phyloP scores from a whole-genome alignment of 345 rosid genomes.

The Streptanthus diversifolius region DNA sequence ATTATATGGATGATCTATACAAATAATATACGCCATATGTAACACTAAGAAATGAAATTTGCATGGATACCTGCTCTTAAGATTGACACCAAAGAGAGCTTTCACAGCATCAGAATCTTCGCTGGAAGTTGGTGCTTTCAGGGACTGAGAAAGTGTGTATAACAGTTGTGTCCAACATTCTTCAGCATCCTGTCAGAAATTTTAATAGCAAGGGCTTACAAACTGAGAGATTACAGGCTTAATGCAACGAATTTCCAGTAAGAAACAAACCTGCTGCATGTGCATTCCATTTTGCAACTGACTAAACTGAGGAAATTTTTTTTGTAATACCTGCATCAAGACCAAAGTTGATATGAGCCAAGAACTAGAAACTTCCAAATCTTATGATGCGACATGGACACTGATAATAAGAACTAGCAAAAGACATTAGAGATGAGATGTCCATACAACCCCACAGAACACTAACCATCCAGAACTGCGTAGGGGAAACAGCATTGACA shows the following conservation, averaged over 20 bases:
- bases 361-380: slow-evolving; percentile 8
- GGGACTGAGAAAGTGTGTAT: slow-evolving; percentile 88
- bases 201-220: slow-evolving; percentile 17
- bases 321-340: slow-evolving; percentile 62
- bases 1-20: neutral
- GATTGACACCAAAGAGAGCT: slow-evolving; percentile 79
- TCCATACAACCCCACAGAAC: neutral
- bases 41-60: neutral
- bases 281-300: slow-evolving; percentile 85
- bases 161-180: slow-evolving; percentile 98
- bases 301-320: slow-evolving; percentile 92
- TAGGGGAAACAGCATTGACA: slow-evolving; percentile 89
- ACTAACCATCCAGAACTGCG: slow-evolving; percentile 96
- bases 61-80: slow-evolving; percentile 64
- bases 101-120: slow-evolving; percentile 65
- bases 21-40: neutral
- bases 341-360: slow-evolving; percentile 7
- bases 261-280: slow-evolving; percentile 85
- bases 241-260: neutral
- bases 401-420: neutral
- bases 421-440: neutral
- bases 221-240: neutral
- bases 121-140: slow-evolving; percentile 60
- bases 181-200: slow-evolving; percentile 78
- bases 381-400: neutral